These are phyloP conservation scores for Phialemoniopsis sp. DNA, from an alignment of 2,329 filamentous ascomycete genomes.

Conservation along the genomic window DNA sequence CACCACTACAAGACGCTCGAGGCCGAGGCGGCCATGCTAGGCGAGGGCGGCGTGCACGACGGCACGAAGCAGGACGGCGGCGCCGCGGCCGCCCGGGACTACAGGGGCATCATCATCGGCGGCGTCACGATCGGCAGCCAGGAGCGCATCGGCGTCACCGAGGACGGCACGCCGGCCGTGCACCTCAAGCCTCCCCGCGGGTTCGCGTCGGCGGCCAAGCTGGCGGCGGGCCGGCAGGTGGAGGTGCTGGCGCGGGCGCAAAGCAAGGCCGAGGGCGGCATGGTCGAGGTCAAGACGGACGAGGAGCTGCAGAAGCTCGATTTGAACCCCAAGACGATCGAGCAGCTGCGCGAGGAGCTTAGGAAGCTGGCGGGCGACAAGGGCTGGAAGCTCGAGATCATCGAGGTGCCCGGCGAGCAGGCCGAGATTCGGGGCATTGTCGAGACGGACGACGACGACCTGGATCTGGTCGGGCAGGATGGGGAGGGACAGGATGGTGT, in stretches of 20 bases:
- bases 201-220: constrained; percentile 23
- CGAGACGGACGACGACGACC: constrained; percentile 29
- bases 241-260: constrained; percentile 41
- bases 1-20: constrained; percentile 29
- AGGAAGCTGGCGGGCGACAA: constrained; percentile 65
- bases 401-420: constrained; percentile 59
- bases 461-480: constrained; percentile 1
- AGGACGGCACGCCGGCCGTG: constrained; percentile 41
- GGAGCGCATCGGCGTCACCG: constrained; percentile 40
- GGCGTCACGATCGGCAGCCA: constrained; percentile 50
- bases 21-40: constrained; percentile 29
- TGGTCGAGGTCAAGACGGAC: constrained; percentile 55
- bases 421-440: constrained; percentile 69
- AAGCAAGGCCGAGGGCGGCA: constrained; percentile 54
- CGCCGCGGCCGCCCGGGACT: constrained; percentile 10
- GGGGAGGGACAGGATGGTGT: constrained; percentile 10
- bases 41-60: constrained; percentile 14
- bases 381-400: constrained; percentile 77
- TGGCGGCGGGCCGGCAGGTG: constrained; percentile 17
- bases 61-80: constrained; percentile 2
- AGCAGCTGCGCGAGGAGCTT: constrained; percentile 65
- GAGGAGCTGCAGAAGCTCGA: constrained; percentile 67
- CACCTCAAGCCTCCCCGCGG: constrained; percentile 40
- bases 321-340: constrained; percentile 62
- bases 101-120: constrained; percentile 37